Evolutionary conservation across 805 yeast genomes (phyloP).

Genomic region (Schizosaccharomyces osmophilus): DNA sequence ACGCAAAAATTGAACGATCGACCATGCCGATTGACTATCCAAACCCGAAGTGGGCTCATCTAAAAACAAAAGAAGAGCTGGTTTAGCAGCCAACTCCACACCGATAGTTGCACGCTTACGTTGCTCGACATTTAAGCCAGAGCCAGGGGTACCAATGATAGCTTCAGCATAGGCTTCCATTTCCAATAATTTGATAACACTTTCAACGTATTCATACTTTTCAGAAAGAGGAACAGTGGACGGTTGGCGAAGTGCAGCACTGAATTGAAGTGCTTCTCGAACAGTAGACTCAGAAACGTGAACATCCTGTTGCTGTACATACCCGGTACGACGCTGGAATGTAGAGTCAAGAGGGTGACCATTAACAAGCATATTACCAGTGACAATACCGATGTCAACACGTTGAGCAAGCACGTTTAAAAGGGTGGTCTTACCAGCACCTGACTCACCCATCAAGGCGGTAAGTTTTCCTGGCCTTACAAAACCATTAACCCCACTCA

Average conservation of each 20-base stretch:
- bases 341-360: slow-evolving; percentile 38
- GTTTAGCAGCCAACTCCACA: slow-evolving; percentile 49
- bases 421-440: slow-evolving; percentile 67
- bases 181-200: slow-evolving; percentile 38
- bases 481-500: slow-evolving; percentile 38
- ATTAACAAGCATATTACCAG: slow-evolving; percentile 51
- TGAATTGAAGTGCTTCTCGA: slow-evolving; percentile 46
- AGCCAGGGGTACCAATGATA: slow-evolving; percentile 53
- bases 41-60: slow-evolving; percentile 59
- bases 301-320: slow-evolving; percentile 60
- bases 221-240: slow-evolving; percentile 28
- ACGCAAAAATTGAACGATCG: slow-evolving; percentile 41
- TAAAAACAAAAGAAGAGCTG: slow-evolving; percentile 30
- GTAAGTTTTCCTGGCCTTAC: slow-evolving; percentile 63
- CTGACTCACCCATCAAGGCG: slow-evolving; percentile 68
- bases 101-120: slow-evolving; percentile 46
- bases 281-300: slow-evolving; percentile 48
- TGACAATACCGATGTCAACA: slow-evolving; percentile 41
- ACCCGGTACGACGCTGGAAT: slow-evolving; percentile 56
- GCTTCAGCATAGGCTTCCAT: slow-evolving; percentile 55
- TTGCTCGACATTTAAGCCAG: slow-evolving; percentile 46
- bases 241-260: slow-evolving; percentile 53
- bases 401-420: slow-evolving; percentile 51
- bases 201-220: slow-evolving; percentile 43
- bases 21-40: slow-evolving; percentile 41